These are phyloP conservation scores for Oryza rufipogon DNA, from an alignment of 176 grass and related monocot genomes.

Conservation along the genomic window DNA sequence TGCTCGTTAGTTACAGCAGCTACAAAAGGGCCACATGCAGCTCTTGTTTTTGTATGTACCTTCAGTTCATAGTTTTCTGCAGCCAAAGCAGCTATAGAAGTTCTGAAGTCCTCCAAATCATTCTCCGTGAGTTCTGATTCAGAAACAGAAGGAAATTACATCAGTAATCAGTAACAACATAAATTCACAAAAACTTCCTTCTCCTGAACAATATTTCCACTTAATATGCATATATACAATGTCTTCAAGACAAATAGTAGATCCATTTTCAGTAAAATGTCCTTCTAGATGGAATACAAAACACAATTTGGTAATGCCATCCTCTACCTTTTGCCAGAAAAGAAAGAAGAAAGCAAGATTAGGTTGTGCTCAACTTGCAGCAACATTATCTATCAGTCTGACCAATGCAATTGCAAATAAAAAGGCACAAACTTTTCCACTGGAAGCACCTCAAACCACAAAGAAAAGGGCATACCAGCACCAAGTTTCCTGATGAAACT, in stretches of 20 bases:
- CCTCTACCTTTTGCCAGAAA: too few species aligned
- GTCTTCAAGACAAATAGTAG: not conserved
- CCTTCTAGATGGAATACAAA: constrained; percentile 10
- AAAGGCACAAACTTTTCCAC: not conserved
- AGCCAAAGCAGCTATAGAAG: constrained; percentile 34
- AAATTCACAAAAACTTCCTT: not conserved
- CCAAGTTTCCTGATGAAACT: not conserved
- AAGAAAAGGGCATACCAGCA: not conserved
- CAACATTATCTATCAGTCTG: too few species aligned
- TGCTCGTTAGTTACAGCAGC: not conserved
- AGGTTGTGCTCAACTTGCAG: too few species aligned
- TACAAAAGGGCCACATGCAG: not conserved
- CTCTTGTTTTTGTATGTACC: constrained; percentile 28
- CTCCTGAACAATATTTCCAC: not conserved
- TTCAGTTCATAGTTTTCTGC: constrained; percentile 52
- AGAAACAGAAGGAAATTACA: not conserved
- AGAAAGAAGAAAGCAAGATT: too few species aligned
- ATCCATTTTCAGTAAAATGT: not conserved
- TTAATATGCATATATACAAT: not conserved
- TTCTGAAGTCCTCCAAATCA: constrained; percentile 46
- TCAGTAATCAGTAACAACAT: constrained; percentile 10
- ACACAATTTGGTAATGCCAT: not conserved
- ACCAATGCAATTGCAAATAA: too few species aligned
- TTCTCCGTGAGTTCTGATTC: constrained; percentile 48
- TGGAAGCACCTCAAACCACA: not conserved